Conservation (phyloP, 23 red algal species). For the Agarophyton chilense region DNA sequence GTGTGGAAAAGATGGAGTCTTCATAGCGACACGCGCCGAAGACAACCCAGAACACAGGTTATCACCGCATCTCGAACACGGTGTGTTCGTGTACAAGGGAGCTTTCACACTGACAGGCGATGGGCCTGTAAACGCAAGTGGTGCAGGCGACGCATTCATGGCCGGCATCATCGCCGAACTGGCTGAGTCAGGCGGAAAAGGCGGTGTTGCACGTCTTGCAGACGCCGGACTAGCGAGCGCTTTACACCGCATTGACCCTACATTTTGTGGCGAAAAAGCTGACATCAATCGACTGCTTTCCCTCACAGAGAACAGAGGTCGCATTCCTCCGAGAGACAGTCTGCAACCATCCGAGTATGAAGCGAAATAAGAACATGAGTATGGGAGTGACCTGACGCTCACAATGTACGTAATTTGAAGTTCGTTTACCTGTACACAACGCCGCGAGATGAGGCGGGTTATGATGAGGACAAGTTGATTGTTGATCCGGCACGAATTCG, state of each 20-base stretch:
- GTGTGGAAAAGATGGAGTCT: constrained; percentile 79
- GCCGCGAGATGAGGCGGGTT: background rate
- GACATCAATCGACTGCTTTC: background rate
- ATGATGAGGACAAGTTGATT: constrained; percentile 60
- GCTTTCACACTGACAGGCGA: constrained; percentile 24
- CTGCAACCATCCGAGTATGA: background rate
- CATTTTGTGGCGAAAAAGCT: background rate
- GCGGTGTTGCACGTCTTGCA: constrained; percentile 43
- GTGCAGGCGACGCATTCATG: constrained; percentile 93
- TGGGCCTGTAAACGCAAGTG: constrained; percentile 65
- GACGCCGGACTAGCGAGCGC: constrained; percentile 55
- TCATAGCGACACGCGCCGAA: constrained; percentile 51
- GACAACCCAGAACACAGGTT: background rate
- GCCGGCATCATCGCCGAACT: constrained; percentile 74
- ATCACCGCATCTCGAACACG: constrained; percentile 45
- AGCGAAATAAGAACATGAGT: background rate
- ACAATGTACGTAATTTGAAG: background rate
- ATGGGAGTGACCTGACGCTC: background rate
- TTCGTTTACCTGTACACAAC: constrained; percentile 31
- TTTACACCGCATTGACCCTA: constrained; percentile 35
- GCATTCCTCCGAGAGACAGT: constrained; percentile 16
- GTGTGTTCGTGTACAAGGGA: constrained; percentile 19
- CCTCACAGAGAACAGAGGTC: constrained; percentile 1
- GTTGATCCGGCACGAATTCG: constrained; percentile 80
- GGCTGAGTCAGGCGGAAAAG: constrained; percentile 21